Percentiles rank a stretch among this genome's conserved stretches.
These are phyloP conservation scores for Tulasnella sp. DNA, from an alignment of 768 basidiomycete species.

Conservation along the genomic window DNA sequence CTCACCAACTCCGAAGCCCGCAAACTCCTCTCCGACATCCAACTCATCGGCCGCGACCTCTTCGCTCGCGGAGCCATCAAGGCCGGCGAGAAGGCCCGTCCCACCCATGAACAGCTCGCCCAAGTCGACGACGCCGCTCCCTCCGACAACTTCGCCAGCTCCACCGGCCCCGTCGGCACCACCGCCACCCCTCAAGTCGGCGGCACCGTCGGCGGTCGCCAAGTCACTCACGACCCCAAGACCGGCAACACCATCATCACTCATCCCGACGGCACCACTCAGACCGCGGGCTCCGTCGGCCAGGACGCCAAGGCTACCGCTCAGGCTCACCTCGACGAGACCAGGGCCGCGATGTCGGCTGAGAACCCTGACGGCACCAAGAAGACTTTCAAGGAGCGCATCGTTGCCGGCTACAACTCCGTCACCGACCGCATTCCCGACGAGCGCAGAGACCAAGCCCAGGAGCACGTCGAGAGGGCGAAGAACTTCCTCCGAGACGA, in stretches of 20 bases:
- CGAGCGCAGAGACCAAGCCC: constrained; percentile 57
- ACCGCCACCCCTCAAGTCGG: constrained; percentile 47
- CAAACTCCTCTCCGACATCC: constrained; percentile 78
- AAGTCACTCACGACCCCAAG: constrained; percentile 33
- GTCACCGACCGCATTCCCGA: constrained; percentile 60
- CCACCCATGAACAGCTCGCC: constrained; percentile 57
- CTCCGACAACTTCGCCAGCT: constrained; percentile 54
- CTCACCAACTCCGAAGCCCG: constrained; percentile 91
- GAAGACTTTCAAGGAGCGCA: constrained; percentile 37
- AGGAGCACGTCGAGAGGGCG: constrained; percentile 55
- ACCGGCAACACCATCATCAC: constrained; percentile 4
- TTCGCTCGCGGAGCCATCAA: constrained; percentile 70
- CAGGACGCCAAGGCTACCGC: constrained; percentile 37
- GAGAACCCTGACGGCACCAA: constrained; percentile 27
- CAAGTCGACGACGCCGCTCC: constrained; percentile 68
- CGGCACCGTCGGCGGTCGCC: constrained; percentile 47
- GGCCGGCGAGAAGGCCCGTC: constrained; percentile 65
- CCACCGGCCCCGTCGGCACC: constrained; percentile 49
- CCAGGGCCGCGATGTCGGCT: constrained; percentile 14
- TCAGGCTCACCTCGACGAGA: constrained; percentile 35
- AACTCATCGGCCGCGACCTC: constrained; percentile 75
- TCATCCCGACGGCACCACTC: constrained; percentile 16
- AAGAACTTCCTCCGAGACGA: constrained; percentile 73
- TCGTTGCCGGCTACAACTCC: constrained; percentile 36
- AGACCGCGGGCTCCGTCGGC: constrained; percentile 35